phyloP scores from a whole-genome alignment of 768 basidiomycete species.

The Termitomyces sp. region DNA sequence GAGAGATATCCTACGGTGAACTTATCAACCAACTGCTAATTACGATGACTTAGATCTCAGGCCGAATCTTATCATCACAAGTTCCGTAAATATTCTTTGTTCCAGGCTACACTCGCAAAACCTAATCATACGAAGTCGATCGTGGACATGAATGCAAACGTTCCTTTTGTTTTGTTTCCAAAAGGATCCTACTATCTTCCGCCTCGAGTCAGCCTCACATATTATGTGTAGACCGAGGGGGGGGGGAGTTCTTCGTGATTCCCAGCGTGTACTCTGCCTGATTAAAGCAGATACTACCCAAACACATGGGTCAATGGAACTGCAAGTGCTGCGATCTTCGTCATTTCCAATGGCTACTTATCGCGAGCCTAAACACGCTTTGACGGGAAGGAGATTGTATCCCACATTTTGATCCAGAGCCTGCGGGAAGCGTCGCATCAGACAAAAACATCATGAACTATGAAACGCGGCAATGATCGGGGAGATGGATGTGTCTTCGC shows the following conservation, averaged over 20 bases:
- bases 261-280: background rate
- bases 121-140: too few relatives aligned
- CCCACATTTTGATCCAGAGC: background rate
- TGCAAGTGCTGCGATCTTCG: too few relatives aligned
- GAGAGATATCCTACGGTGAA: background rate
- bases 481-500: background rate
- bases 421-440: background rate
- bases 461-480: background rate
- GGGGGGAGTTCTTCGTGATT: too few relatives aligned
- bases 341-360: too few relatives aligned
- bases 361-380: too few relatives aligned
- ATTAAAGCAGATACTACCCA: too few relatives aligned
- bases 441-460: background rate
- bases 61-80: background rate
- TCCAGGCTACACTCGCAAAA: background rate
- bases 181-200: too few relatives aligned
- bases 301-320: too few relatives aligned
- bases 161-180: background rate
- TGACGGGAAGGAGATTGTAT: background rate
- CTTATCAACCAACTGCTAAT: too few relatives aligned
- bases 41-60: too few relatives aligned
- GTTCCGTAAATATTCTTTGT: background rate
- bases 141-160: background rate
- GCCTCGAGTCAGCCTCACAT: background rate
- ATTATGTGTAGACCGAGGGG: background rate